A percentile compares a stretch with the other conserved stretches of the same genome.
Evolutionary conservation across 2,329 filamentous ascomycete genomes (phyloP).

Genomic region (Hymenoscyphus linearis): DNA sequence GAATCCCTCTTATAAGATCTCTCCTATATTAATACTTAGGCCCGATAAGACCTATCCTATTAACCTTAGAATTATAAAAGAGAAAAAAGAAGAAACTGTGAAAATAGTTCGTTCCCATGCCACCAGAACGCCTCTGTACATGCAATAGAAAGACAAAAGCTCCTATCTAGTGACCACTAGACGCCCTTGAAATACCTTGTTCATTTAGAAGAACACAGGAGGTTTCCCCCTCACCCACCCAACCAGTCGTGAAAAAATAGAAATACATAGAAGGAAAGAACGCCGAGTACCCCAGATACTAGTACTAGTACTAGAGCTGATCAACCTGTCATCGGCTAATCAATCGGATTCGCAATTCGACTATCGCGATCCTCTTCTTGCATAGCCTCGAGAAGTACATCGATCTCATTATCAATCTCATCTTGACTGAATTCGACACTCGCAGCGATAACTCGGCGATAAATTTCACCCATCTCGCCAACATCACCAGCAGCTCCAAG

Average conservation of each 20-base stretch:
- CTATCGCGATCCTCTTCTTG: constrained; percentile 7
- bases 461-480: constrained; percentile 68
- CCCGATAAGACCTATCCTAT: no score
- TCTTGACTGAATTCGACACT: constrained; percentile 66
- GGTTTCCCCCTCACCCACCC: background rate
- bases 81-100: no score
- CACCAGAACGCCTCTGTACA: no score
- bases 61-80: no score
- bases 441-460: constrained; percentile 53
- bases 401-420: constrained; percentile 51
- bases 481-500: constrained; percentile 60
- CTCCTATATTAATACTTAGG: no score
- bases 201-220: background rate
- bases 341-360: background rate
- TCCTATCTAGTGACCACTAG: background rate
- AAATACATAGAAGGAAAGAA: background rate
- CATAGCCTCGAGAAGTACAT: constrained; percentile 7
- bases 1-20: no score
- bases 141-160: background rate
- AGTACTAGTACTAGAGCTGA: background rate
- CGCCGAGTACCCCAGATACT: background rate
- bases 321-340: background rate
- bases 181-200: background rate
- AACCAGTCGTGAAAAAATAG: background rate
- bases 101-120: no score